Percentiles rank a stretch among this genome's conserved stretches.
Conservation (phyloP, 371 early-diverging fungal genomes). For the Funneliformis caledonium region DNA sequence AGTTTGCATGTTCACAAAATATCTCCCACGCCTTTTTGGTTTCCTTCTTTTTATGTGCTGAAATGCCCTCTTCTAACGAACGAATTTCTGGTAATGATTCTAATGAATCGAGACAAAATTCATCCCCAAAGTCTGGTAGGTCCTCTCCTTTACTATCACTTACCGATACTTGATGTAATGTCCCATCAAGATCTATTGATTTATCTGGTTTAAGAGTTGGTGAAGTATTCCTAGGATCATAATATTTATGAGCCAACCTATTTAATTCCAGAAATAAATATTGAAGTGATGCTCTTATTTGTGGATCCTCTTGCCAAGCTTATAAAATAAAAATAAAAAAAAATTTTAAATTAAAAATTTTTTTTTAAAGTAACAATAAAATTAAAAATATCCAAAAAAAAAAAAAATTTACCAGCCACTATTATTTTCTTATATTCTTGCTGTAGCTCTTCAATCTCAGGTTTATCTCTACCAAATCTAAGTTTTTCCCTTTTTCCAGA, state of each 20-base stretch:
- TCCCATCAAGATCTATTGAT: not conserved
- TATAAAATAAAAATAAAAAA: not conserved
- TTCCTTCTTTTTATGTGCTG: conserved; percentile 7
- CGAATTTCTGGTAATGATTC: conserved; percentile 5
- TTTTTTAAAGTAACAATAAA: not conserved
- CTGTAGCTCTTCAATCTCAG: conserved; percentile 11
- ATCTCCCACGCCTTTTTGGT: conserved; percentile 10
- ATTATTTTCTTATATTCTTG: conserved; percentile 10
- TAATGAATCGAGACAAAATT: not conserved
- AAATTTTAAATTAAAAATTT: not conserved
- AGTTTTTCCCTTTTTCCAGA: conserved; percentile 18
- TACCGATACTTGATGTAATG: not conserved
- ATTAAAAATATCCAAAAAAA: too few relatives aligned
- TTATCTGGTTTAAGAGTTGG: not conserved
- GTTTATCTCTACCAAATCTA: not conserved
- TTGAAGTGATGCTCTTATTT: conserved; percentile 13
- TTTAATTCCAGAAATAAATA: conserved; percentile 15
- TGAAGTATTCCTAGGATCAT: not conserved
- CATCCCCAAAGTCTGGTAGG: not conserved
- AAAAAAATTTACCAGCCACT: not conserved
- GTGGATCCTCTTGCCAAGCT: conserved; percentile 34
- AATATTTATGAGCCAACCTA: not conserved
- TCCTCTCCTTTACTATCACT: not conserved
- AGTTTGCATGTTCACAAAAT: conserved; percentile 22
- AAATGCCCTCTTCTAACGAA: conserved; percentile 31